These are phyloP conservation scores for Dactylellina haptotyla DNA, from an alignment of 2,329 filamentous ascomycete genomes.

Conservation along the genomic window DNA sequence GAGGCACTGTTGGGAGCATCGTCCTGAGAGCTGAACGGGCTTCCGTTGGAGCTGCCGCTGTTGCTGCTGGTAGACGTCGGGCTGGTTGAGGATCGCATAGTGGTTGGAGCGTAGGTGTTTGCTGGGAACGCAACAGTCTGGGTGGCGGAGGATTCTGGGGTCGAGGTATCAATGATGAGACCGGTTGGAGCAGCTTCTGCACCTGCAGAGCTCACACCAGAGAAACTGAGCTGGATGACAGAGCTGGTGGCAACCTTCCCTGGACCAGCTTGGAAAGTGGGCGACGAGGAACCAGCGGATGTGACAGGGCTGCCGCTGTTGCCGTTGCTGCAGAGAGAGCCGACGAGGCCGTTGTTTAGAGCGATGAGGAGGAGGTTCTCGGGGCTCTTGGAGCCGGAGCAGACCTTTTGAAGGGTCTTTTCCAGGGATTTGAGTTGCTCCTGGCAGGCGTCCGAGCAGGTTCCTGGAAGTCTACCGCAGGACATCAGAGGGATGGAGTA, in stretches of 20 bases:
- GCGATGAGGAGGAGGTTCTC: slow-evolving; percentile 21
- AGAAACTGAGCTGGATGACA: slow-evolving; percentile 15
- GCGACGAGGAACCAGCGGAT: neutral
- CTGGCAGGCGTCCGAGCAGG: slow-evolving; percentile 35
- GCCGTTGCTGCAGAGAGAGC: slow-evolving; percentile 34
- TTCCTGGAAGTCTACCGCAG: slow-evolving; percentile 35
- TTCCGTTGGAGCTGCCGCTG: slow-evolving; percentile 32
- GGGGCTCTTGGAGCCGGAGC: slow-evolving; percentile 19
- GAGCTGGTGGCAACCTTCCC: slow-evolving; percentile 25
- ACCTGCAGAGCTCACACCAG: slow-evolving; percentile 20
- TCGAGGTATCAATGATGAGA: slow-evolving; percentile 49
- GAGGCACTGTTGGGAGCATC: slow-evolving; percentile 20
- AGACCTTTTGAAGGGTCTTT: slow-evolving; percentile 37
- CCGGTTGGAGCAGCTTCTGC: slow-evolving; percentile 25
- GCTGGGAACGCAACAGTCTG: slow-evolving; percentile 31
- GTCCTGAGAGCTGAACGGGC: slow-evolving; percentile 45
- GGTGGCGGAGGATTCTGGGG: slow-evolving; percentile 12
- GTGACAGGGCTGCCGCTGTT: too few relatives aligned
- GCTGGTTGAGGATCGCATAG: slow-evolving; percentile 27
- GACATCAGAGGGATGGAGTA: slow-evolving; percentile 52
- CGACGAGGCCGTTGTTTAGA: slow-evolving; percentile 37
- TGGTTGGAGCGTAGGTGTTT: slow-evolving; percentile 36
- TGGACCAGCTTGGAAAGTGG: slow-evolving; percentile 33
- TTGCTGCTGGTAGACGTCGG: slow-evolving; percentile 11
- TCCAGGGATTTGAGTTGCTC: slow-evolving; percentile 37